Percentiles rank a stretch among this genome's conserved stretches.
Evolutionary conservation across 495 filamentous ascomycete genomes (phyloP).

Genomic region (Penicillium diatomitis): DNA sequence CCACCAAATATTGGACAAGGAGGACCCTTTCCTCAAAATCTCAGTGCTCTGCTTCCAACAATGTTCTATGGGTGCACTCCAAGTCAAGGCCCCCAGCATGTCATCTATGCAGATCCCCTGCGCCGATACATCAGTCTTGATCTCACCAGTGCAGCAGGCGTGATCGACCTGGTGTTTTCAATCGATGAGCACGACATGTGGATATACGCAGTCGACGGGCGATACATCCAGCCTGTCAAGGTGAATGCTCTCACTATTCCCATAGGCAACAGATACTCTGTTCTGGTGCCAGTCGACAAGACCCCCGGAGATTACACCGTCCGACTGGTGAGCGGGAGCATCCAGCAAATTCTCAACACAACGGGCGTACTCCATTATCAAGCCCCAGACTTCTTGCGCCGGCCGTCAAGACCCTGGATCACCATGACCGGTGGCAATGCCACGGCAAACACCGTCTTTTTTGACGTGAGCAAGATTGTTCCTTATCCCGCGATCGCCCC

Average conservation of each 20-base stretch:
- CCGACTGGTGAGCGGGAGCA: constrained; percentile 22
- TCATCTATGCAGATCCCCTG: constrained; percentile 19
- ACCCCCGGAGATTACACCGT: constrained; percentile 27
- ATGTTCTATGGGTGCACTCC: constrained; percentile 27
- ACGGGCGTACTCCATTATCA: constrained; percentile 24
- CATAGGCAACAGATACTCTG: constrained; percentile 29
- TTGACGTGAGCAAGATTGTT: constrained; percentile 26
- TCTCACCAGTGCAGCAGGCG: constrained; percentile 19
- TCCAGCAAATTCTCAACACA: constrained; percentile 28
- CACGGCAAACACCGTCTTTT: constrained; percentile 26
- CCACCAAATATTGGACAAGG: constrained; percentile 14
- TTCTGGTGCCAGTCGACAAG: constrained; percentile 28
- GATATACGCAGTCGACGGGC: constrained; percentile 35
- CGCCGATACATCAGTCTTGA: constrained; percentile 25
- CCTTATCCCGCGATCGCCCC: constrained; percentile 36
- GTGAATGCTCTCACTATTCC: constrained; percentile 26
- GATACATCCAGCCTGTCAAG: constrained; percentile 24
- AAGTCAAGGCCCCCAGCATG: constrained; percentile 16
- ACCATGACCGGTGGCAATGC: constrained; percentile 25
- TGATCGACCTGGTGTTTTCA: constrained; percentile 20
- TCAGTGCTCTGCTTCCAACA: constrained; percentile 10
- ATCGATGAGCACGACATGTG: constrained; percentile 36
- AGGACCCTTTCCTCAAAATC: constrained; percentile 13
- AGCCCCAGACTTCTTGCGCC: constrained; percentile 4
- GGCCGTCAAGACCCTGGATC: constrained; percentile 30